phyloP scores from a whole-genome alignment of 116 monocot genomes.

The Trichopus zeylanicus region DNA sequence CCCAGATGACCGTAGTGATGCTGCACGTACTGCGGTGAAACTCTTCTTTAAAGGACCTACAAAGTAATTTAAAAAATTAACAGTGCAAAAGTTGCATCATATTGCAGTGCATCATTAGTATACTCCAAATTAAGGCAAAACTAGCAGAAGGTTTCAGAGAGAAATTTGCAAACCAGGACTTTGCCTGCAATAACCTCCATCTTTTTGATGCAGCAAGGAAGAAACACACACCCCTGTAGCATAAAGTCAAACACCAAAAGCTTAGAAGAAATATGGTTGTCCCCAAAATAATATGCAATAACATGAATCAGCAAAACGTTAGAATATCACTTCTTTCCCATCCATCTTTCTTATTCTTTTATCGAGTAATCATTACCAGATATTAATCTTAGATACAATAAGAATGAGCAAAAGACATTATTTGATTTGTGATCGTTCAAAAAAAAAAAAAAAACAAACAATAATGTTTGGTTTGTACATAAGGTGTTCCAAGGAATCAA shows the following conservation, averaged over 20 bases:
- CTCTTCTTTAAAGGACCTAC: conserved; percentile 45
- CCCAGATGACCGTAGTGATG: conserved; percentile 45
- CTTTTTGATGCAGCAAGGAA: conserved; percentile 1
- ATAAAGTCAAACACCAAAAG: not conserved
- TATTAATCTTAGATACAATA: too few relatives aligned
- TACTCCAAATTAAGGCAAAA: not conserved
- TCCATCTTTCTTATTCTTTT: too few relatives aligned
- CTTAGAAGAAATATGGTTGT: not conserved
- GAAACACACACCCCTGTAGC: conserved; percentile 7
- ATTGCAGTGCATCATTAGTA: not conserved
- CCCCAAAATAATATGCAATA: not conserved
- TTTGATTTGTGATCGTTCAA: too few relatives aligned
- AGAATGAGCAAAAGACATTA: too few relatives aligned
- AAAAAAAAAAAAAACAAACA: too few relatives aligned
- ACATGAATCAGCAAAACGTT: not conserved
- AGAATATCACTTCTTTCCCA: not conserved
- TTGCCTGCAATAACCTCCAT: conserved; percentile 17
- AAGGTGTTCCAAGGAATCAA: too few relatives aligned
- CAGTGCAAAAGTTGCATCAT: not conserved
- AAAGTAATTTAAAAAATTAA: conserved; percentile 1
- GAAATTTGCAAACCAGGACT: conserved; percentile 2
- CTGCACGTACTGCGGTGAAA: conserved; percentile 38
- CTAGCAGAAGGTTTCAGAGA: not conserved
- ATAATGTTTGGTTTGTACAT: too few relatives aligned
- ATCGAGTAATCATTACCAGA: too few relatives aligned